Conservation (phyloP, 371 early-diverging fungal genomes). For the Lichtheimia corymbifera region DNA sequence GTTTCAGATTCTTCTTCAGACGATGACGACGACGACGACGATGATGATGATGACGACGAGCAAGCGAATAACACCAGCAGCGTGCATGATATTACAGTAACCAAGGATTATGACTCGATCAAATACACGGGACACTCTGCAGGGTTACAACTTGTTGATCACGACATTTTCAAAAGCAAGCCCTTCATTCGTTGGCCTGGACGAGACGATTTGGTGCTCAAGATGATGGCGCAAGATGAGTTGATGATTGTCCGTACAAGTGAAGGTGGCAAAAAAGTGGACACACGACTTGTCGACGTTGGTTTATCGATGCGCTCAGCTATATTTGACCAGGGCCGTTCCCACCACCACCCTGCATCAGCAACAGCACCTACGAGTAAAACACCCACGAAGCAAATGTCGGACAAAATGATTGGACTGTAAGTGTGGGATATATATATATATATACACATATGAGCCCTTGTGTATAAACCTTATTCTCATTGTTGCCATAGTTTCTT, state of each 20-base stretch:
- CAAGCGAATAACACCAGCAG: background rate
- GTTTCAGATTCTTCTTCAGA: conserved; percentile 23
- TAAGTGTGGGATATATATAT: conserved; percentile 10
- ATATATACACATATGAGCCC: background rate
- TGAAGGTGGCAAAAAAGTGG: conserved; percentile 15
- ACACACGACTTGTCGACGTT: conserved; percentile 29
- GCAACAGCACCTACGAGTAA: conserved; percentile 4
- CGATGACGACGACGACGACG: conserved; percentile 34
- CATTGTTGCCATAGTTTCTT: conserved; percentile 42
- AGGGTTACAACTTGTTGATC: conserved; percentile 34
- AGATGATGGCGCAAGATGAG: conserved; percentile 42
- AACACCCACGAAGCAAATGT: conserved; percentile 17
- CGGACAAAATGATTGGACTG: conserved; percentile 26
- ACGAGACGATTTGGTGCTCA: conserved; percentile 36
- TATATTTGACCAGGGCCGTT: conserved; percentile 19
- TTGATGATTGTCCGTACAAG: conserved; percentile 40
- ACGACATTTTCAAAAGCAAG: conserved; percentile 38
- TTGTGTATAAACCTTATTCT: background rate
- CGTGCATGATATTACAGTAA: background rate
- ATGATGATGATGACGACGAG: conserved; percentile 17
- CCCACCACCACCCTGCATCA: conserved; percentile 7
- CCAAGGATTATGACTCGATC: conserved; percentile 48
- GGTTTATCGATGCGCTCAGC: conserved; percentile 40
- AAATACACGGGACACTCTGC: conserved; percentile 50
- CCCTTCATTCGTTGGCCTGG: conserved; percentile 42